These are phyloP conservation scores for Escallonia herrerae DNA, from an alignment of 129 eudicot genomes.

Conservation along the genomic window DNA sequence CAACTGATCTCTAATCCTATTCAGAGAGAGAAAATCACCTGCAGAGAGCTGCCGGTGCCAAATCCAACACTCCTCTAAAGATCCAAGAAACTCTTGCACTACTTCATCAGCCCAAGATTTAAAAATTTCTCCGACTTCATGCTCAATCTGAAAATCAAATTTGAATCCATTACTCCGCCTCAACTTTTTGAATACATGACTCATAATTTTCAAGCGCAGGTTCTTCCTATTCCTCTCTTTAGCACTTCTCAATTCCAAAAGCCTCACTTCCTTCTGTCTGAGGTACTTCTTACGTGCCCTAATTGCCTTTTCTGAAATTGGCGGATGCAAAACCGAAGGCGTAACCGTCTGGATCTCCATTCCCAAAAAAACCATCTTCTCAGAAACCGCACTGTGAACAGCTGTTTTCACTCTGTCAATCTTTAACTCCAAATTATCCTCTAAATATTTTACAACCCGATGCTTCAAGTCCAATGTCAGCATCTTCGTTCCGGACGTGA, in stretches of 20 bases:
- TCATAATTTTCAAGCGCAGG: conserved; percentile 62
- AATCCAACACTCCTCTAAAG: conserved; percentile 65
- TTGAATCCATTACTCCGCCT: conserved; percentile 48
- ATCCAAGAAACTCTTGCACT: conserved; percentile 50
- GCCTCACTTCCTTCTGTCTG: conserved; percentile 77
- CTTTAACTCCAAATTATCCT: conserved; percentile 47
- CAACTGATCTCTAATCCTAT: conserved; percentile 73
- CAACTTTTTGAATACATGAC: conserved; percentile 65
- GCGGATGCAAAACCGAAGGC: conserved; percentile 70
- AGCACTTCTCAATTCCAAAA: conserved; percentile 58
- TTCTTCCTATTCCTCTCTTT: conserved; percentile 72
- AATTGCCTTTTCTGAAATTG: conserved; percentile 75
- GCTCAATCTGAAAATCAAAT: conserved; percentile 58
- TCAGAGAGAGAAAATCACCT: conserved; percentile 75
- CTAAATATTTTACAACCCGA: conserved; percentile 35
- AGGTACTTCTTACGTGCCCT: conserved; percentile 76
- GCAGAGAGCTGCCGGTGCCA: conserved; percentile 59
- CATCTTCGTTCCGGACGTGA: conserved; percentile 72
- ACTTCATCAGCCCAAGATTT: conserved; percentile 62
- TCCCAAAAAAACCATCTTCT: conserved; percentile 72
- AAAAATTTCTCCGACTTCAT: conserved; percentile 70
- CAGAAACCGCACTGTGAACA: conserved; percentile 82
- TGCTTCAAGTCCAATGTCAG: conserved; percentile 61
- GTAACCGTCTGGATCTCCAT: conserved; percentile 84
- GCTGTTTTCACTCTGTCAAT: conserved; percentile 52